Evolutionary conservation across 2,329 filamentous ascomycete species (phyloP).

Genomic region (Ambrosiella beaveri): DNA sequence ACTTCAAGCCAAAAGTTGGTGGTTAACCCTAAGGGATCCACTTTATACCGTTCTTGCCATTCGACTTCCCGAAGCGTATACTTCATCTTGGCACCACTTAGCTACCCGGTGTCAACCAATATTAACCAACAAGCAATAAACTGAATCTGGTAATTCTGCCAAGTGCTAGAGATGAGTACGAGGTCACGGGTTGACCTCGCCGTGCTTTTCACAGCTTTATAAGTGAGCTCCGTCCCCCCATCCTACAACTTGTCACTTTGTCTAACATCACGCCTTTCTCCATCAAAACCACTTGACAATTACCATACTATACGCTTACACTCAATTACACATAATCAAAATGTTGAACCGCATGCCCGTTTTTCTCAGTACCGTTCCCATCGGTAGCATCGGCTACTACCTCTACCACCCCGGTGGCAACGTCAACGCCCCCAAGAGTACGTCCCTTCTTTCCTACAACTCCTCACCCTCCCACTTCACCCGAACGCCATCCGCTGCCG

Average conservation of each 20-base stretch:
- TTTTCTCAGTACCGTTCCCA: constrained; percentile 43
- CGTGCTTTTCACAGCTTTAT: too few species aligned
- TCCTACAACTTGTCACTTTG: not conserved
- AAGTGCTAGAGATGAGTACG: too few species aligned
- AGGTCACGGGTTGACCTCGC: too few species aligned
- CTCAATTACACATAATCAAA: constrained; percentile 13
- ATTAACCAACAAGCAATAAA: too few species aligned
- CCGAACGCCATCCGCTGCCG: not conserved
- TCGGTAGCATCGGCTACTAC: constrained; percentile 67
- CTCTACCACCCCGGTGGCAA: constrained; percentile 73
- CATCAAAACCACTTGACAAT: not conserved
- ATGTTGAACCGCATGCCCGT: constrained; percentile 32
- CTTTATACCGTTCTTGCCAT: not conserved
- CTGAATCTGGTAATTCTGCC: too few species aligned
- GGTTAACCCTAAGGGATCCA: too few species aligned
- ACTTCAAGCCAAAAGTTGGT: too few species aligned
- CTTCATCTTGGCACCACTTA: not conserved
- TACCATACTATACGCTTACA: not conserved
- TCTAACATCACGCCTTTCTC: not conserved
- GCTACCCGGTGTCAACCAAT: too few species aligned
- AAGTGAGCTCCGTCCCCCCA: too few species aligned
- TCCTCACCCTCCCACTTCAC: not conserved
- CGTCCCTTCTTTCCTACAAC: constrained; percentile 16
- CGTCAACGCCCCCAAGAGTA: constrained; percentile 61
- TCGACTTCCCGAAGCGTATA: not conserved